Conservation (phyloP, 208 protist species). For the Crithidia bombi region DNA sequence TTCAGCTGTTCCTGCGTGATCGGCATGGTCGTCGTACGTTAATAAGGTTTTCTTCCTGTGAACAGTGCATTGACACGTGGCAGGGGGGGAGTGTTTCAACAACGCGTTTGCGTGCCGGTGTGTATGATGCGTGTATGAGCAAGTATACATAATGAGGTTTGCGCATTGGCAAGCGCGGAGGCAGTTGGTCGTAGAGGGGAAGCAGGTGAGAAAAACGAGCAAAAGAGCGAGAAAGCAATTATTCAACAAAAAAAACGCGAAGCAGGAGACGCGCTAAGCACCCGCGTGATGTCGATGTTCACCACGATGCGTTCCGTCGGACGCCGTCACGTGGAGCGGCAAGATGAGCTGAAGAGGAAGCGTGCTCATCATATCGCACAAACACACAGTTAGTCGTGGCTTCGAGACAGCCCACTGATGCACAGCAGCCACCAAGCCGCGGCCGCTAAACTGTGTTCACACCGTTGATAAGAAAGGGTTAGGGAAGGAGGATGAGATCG, state of each 20-base stretch:
- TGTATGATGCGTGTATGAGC: background rate
- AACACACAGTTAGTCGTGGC: background rate
- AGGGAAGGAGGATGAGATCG: no score
- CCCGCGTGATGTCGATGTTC: background rate
- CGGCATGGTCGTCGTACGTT: slow-evolving; percentile 55
- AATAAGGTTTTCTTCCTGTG: slow-evolving; percentile 18
- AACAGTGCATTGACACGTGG: background rate
- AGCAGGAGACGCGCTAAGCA: background rate
- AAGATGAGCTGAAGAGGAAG: background rate
- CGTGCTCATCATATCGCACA: background rate
- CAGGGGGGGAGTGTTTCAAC: no score
- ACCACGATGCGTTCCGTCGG: no score
- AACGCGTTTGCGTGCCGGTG: background rate
- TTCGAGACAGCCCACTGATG: no score
- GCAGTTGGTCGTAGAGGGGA: background rate
- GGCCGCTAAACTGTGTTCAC: no score
- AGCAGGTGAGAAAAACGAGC: background rate
- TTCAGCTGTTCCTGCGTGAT: slow-evolving; percentile 84
- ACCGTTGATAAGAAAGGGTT: no score
- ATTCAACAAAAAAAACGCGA: background rate
- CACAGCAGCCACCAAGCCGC: no score
- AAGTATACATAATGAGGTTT: no score
- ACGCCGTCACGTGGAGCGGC: no score
- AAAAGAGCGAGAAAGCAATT: background rate
- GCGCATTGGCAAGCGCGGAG: background rate